Percentiles rank a stretch among this genome's conserved stretches.
phyloP scores from a whole-genome alignment of 2,329 filamentous ascomycete species.

The Colletotrichum plurivorum region DNA sequence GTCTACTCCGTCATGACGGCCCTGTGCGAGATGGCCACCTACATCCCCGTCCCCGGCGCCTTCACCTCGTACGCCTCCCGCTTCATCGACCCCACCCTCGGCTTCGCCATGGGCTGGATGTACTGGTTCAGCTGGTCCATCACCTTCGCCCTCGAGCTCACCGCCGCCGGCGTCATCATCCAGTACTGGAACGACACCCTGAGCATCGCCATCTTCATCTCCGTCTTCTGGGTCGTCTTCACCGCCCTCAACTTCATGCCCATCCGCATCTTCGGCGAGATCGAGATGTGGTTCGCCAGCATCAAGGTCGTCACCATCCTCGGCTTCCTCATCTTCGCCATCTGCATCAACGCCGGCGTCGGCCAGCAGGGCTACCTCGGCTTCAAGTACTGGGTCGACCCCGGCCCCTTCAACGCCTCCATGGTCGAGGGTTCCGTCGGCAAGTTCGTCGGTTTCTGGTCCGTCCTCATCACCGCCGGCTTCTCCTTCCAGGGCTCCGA shows the following conservation, averaged over 20 bases:
- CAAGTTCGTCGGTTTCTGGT: conserved; percentile 79
- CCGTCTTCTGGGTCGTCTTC: conserved; percentile 80
- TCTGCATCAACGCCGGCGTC: conserved; percentile 81
- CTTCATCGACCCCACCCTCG: conserved; percentile 80
- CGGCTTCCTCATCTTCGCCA: conserved; percentile 82
- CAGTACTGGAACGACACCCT: conserved; percentile 78
- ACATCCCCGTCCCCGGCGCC: conserved; percentile 81
- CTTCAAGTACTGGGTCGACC: conserved; percentile 78
- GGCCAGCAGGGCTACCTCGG: conserved; percentile 80
- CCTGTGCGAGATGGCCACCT: conserved; percentile 82
- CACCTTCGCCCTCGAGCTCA: conserved; percentile 81
- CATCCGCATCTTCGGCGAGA: conserved; percentile 80
- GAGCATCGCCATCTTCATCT: conserved; percentile 80
- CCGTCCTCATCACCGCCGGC: conserved; percentile 76
- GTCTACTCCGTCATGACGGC: conserved; percentile 83
- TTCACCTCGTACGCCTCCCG: conserved; percentile 84
- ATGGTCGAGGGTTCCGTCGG: conserved; percentile 67
- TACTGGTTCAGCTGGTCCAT: conserved; percentile 87
- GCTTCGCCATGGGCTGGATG: conserved; percentile 86
- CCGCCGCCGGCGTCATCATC: conserved; percentile 80
- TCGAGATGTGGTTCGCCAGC: conserved; percentile 84
- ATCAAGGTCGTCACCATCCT: conserved; percentile 84
- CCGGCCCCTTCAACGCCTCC: conserved; percentile 77
- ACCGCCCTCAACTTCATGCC: conserved; percentile 79
- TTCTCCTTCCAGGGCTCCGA: conserved; percentile 82